Conservation (phyloP, 2,329 filamentous ascomycete genomes). For the Macrophomina tecta region DNA sequence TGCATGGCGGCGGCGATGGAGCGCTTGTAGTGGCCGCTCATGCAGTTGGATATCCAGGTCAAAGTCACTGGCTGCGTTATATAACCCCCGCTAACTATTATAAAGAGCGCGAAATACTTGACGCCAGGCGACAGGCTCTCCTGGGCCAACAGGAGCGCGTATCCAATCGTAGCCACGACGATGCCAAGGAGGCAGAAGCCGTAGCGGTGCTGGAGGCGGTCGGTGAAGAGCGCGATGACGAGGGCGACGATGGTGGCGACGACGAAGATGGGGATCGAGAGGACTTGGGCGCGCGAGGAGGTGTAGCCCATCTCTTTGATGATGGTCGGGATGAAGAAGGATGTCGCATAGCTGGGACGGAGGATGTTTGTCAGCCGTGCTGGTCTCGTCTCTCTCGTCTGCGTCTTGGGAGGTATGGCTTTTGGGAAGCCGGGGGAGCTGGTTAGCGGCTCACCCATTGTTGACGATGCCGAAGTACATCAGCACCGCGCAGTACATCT, state of each 20-base stretch:
- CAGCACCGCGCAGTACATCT: constrained; percentile 24
- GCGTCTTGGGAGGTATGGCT: background rate
- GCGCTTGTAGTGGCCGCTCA: constrained; percentile 45
- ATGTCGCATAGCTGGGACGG: constrained; percentile 50
- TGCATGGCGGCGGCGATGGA: constrained; percentile 41
- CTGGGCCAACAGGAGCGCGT: constrained; percentile 50
- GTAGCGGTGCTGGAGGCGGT: constrained; percentile 38
- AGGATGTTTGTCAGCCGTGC: constrained; percentile 16
- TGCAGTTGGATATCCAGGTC: constrained; percentile 64
- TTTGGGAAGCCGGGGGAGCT: too few species aligned
- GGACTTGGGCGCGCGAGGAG: constrained; percentile 39
- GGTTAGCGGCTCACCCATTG: constrained; percentile 7
- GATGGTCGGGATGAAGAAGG: constrained; percentile 36
- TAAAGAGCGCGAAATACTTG: constrained; percentile 62
- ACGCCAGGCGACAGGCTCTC: constrained; percentile 54
- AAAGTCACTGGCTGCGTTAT: constrained; percentile 62
- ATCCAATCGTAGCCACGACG: constrained; percentile 44
- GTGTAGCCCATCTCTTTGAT: constrained; percentile 39
- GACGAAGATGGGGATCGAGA: constrained; percentile 38
- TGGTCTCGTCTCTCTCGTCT: background rate
- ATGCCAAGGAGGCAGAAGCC: constrained; percentile 37
- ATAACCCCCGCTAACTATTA: constrained; percentile 61
- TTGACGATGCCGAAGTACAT: constrained; percentile 20
- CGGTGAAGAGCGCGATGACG: constrained; percentile 35
- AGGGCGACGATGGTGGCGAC: constrained; percentile 37